Evolutionary conservation across 2,329 filamentous ascomycete species (phyloP), one percentile per base, ranked within the genome.

Genomic region (Venturia carpophila): DNA sequence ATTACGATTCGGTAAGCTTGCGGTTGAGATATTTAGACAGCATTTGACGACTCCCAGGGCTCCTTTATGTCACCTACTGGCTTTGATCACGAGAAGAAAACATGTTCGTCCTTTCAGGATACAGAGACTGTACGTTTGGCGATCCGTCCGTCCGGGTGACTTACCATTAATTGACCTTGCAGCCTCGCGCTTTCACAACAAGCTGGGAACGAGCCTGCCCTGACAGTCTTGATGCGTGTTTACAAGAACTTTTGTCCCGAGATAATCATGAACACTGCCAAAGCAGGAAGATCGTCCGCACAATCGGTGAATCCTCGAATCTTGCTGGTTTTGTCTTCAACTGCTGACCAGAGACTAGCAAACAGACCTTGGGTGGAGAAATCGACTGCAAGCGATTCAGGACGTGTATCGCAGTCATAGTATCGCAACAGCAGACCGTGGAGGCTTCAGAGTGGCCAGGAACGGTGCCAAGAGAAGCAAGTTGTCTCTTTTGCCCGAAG

Each of bases 221-320:
- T 96, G 43, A 81, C 89, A 45, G 89, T 89, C 3, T 79, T 96
- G 21, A 78, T 95, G 62, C 84, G 88, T 65, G 85, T 93, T n/a
- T 95, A 88, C 78, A 94, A 94, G 73, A 91, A 93, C 73, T 95
- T 93, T 75, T 95, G 93, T 71, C 91, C 91, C 0, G 91, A 96
- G 73, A 90, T 95, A 64, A 90, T 95, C 66, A 83, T 93, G 17
- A 89, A 88, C 27, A 87, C 88, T 68, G 79, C 84, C 4, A 83
- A 85, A 39, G 73, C 70, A 47, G 75, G 69, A 69, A 72, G 73
- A 56, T 72, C 73, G 42, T 76, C 75, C 24, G 74, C 75, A 65
- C 71, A 75, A 68, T 73, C 73, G 47, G 75, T 77, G 64, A 70
- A 75, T 79, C 64, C 65, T 56, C 24, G 5, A 58, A 3, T 24